Evolutionary conservation across 2,329 filamentous ascomycete genomes (phyloP), one percentile per base, ranked within the genome.

Genomic region (Didymosphaeria variabile): DNA sequence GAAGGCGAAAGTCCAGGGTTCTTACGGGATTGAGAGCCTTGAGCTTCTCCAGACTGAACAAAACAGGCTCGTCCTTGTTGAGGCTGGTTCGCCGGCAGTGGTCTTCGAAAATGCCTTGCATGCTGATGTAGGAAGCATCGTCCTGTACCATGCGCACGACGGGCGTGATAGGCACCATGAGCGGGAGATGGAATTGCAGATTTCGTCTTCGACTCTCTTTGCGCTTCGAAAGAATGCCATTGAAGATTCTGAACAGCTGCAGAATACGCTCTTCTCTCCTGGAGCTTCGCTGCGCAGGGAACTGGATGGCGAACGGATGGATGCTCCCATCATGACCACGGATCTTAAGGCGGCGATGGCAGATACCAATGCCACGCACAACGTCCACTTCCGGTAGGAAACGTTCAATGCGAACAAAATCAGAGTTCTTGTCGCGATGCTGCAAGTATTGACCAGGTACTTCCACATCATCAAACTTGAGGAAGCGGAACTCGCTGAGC

Each of bases 401-500:
- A 26, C 94, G 91, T 77, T 99, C 96, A 67, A 99, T 98, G 49
- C 94, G 91, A 67, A 99, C 90, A 76, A 99, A 99, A 77, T 99
- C 95, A 71, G 97, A 93, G 78, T 99, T 99, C 86, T 98, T 99
- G 73, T 99, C 96, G 79, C 95, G 96, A 81, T 97, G 95, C 75
- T 97, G 90, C 65, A 97, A 83, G 78, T 99, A 99, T 77, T 99
- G 95, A 0, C 95, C 95, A 3, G 96, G 96, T 38, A 99, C 89
- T 79, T 99, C 95, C 13, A 99, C 94, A 72, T 99, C 96, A 73
- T 99, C 95, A 69, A 99, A 97, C 78, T 97, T 98, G 77, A 95
- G 90, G 83, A 97, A 99, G 42, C 93, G 87, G 84, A 99, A 99
- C 75, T 98, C 95, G 80, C 93, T 97, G 46, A 99, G 87, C 73